Base-by-base conservation (phyloP, 2,329 filamentous ascomycete species). In the Cryphonectria japonica region DNA sequence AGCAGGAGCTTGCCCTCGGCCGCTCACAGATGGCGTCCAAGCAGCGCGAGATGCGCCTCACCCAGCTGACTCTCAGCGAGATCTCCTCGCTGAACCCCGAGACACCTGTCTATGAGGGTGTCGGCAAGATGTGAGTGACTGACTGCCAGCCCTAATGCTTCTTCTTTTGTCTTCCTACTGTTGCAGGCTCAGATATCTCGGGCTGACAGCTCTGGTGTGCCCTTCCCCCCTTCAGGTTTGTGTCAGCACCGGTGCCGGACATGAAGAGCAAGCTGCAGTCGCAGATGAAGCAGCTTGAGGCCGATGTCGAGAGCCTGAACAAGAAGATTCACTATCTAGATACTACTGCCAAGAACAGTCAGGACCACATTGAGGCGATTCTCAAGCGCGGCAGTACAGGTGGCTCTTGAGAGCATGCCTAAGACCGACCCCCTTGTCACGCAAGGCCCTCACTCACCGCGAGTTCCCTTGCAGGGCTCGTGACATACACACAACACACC, bases 291-390 rank as follows among this genome's bases (percentile, higher is more conserved):
- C 89, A 91, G 67, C 83, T 95, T 73, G 92, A 94, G 76, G 86
- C 87, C 39, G 95, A 98, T 76, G 89, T 97, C 73, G 87, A 92
- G 57, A 92, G 91, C 74, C 83, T 98, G 74, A 91, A 93, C 75
- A 97, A 98, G 87, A 94, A 93, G 81, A 85, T 98, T 77, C 89
- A 95, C 76, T 98, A 98, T 79, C 86, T 98, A 61, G 95, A 98
- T 84, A 97, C 94, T 71, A 98, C 96, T 66, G 92, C 94, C 79
- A 94, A 97, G 84, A 99, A 98, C 78, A 97, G 94, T 82, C 91
- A 92, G 76, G 91, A 95, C 75, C 94, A 97, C 78, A 92, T 98
- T 76, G 92, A 97, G 79, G 92, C 94, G 81, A 95, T 98, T 79
- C 87, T 98, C 78, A 88, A 88, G 78, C 82, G 87, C 67, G 84